Percentiles rank a stretch among this genome's conserved stretches.
Conservation (phyloP, 2,329 filamentous ascomycete genomes). For the Chaetothyriales sp. region DNA sequence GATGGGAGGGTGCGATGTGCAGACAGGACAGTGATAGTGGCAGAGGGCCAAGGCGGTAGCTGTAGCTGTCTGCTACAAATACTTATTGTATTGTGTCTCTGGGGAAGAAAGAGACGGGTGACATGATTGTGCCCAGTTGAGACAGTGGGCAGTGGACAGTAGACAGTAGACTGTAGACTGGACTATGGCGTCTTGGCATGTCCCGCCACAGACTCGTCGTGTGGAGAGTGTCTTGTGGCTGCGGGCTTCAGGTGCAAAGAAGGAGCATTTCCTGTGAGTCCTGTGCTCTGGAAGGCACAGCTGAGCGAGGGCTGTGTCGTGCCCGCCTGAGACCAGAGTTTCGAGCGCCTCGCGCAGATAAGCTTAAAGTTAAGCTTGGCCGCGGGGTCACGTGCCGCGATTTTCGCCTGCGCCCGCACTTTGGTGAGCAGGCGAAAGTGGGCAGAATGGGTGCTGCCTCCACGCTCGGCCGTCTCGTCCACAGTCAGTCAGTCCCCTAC, state of each 20-base stretch:
- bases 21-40: not conserved
- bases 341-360: not conserved
- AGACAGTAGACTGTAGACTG: no score
- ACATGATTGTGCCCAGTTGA: not conserved
- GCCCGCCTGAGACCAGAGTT: not conserved
- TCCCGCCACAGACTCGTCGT: not conserved
- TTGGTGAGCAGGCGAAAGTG: not conserved
- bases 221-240: not conserved
- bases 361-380: not conserved
- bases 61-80: not conserved
- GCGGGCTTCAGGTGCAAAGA: not conserved
- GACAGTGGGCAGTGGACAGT: not conserved
- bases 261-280: not conserved
- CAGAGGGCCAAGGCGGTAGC: not conserved
- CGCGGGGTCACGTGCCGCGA: not conserved
- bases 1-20: not conserved
- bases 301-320: not conserved
- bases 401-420: no score
- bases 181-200: not conserved
- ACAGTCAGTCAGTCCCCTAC: slow-evolving; percentile 5
- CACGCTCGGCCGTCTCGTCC: not conserved
- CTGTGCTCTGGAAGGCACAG: not conserved
- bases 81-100: not conserved
- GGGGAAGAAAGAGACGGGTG: not conserved
- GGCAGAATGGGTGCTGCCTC: not conserved